Evolutionary conservation across 768 basidiomycete species (phyloP).

Genomic region (Dictyophora rubrovolvata): DNA sequence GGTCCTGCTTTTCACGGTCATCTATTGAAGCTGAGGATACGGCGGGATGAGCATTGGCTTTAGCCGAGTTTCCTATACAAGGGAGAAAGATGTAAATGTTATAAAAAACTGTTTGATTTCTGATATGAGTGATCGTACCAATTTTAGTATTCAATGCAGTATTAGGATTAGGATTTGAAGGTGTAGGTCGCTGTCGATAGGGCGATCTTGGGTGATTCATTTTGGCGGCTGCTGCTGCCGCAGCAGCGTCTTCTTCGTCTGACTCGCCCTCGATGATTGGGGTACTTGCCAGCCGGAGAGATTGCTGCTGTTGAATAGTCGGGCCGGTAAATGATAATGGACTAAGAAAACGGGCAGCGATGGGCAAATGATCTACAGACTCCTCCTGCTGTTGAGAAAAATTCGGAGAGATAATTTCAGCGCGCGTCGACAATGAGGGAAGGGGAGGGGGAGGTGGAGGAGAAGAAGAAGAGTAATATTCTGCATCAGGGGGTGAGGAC

Average conservation of each 20-base stretch:
- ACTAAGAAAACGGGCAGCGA: conserved; percentile 80
- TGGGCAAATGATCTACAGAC: conserved; percentile 69
- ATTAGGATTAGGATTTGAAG: conserved; percentile 9
- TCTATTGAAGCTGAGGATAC: conserved; percentile 70
- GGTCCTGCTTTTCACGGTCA: conserved; percentile 51
- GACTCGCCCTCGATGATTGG: conserved; percentile 69
- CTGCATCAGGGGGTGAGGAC: conserved; percentile 45
- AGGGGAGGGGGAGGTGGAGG: conserved; percentile 24
- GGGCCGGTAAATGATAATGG: conserved; percentile 6
- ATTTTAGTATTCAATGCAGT: not conserved
- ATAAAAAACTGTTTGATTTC: conserved; percentile 75
- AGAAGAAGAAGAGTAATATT: conserved; percentile 31
- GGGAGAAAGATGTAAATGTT: too few species aligned
- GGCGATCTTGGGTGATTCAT: conserved; percentile 70
- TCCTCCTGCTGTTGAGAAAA: conserved; percentile 38
- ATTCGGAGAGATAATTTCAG: conserved; percentile 38
- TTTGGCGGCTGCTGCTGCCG: conserved; percentile 27
- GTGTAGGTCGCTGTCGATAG: conserved; percentile 36
- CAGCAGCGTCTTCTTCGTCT: conserved; percentile 48
- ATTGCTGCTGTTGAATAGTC: conserved; percentile 29
- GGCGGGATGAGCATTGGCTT: conserved; percentile 27
- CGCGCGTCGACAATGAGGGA: conserved; percentile 22
- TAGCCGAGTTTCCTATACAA: conserved; percentile 25
- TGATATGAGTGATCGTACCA: conserved; percentile 32
- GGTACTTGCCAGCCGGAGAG: conserved; percentile 21